Base-by-base conservation (phyloP, 2,329 filamentous ascomycete species). In the Alternaria sp. region DNA sequence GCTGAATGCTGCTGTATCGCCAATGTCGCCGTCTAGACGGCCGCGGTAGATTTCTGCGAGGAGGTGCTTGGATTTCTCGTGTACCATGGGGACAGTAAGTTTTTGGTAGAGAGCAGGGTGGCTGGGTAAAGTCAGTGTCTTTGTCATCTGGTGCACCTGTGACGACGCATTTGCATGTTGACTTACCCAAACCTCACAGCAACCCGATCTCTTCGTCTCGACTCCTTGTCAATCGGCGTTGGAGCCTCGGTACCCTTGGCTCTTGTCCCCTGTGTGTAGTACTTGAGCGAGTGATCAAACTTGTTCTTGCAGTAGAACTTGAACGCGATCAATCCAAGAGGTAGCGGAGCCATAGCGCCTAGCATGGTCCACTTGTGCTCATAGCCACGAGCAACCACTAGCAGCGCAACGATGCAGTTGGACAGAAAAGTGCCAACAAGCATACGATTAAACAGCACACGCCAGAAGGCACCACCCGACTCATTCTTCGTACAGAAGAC, bases 401-500 rank as follows among this genome's bases (percentile, higher is more conserved):
- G 85, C 28, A 96, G 81, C 51, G 91, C 91, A 26, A 93, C 87
- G 54, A 97, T 84, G 9, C 92, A 75, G 68, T 97, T 93, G 34
- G 91, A 86, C 8, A 99, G 81, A 28, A 96, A 86, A 0, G 87
- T 84, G 28, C 88, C 91, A 69, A 97, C 94, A 24, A 98, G 80
- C 75, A 97, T 84, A n/a, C 95, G 90, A 77, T 99, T 99, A 83
- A 92, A 96, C 6, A 98, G 77, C 1, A 93, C 86, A 17, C 92
- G 88, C 95, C 95, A 99, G 74, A 92, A 97, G 75, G 90, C 86
- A 50, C 95, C 95, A 8, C 93, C 95, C 0, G 93, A 97, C 74
- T 99, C 95, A 28, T 90, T 97, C 81, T 98, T 99, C 45, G 95
- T 99, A 65, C 96, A 86, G 73, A 97, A 98, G 64, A 97, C 90